Percentiles rank a stretch among this genome's conserved stretches.
These are phyloP conservation scores for Phytophthora rubi DNA, from an alignment of 352 stramenopile species.

Conservation along the genomic window DNA sequence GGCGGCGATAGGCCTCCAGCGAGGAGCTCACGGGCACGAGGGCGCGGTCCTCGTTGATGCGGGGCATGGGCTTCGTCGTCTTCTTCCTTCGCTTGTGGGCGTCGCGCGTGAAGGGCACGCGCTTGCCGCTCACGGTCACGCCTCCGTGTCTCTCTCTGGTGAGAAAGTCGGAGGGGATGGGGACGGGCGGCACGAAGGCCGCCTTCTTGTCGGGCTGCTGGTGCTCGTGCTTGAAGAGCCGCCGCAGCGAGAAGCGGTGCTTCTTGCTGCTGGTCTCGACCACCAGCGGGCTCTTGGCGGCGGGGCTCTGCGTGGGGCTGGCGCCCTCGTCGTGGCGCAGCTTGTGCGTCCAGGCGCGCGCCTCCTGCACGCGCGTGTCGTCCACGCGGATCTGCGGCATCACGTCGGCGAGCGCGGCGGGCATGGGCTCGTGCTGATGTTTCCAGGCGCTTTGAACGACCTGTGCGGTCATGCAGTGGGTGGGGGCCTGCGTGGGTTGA, in stretches of 20 bases:
- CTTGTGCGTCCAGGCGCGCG: slow-evolving; percentile 33
- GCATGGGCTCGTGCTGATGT: slow-evolving; percentile 15
- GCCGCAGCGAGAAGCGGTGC: slow-evolving; percentile 41
- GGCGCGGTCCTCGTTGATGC: slow-evolving; percentile 40
- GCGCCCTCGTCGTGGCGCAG: slow-evolving; percentile 23
- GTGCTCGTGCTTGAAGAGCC: slow-evolving; percentile 40
- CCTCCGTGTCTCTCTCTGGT: slow-evolving; percentile 40
- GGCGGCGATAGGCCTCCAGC: slow-evolving; percentile 44
- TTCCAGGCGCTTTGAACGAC: slow-evolving; percentile 31
- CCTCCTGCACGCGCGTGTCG: slow-evolving; percentile 21
- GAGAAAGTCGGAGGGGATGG: slow-evolving; percentile 41
- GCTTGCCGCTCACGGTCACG: slow-evolving; percentile 46
- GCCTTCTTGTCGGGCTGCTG: slow-evolving; percentile 11
- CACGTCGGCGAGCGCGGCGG: background rate
- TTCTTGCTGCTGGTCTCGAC: slow-evolving; percentile 35
- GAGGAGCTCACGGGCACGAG: slow-evolving; percentile 30
- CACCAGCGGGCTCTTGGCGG: slow-evolving; percentile 8
- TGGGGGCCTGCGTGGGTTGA: background rate
- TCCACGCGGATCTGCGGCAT: slow-evolving; percentile 3
- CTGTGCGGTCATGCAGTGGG: slow-evolving; percentile 23
- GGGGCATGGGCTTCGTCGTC: slow-evolving; percentile 24
- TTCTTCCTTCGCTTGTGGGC: slow-evolving; percentile 38
- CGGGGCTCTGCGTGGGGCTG: slow-evolving; percentile 10
- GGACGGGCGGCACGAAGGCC: slow-evolving; percentile 27
- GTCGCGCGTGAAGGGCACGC: slow-evolving; percentile 48